Conservation (phyloP, 2,329 filamentous ascomycete genomes). For the Sarocladiaceae sp. region DNA sequence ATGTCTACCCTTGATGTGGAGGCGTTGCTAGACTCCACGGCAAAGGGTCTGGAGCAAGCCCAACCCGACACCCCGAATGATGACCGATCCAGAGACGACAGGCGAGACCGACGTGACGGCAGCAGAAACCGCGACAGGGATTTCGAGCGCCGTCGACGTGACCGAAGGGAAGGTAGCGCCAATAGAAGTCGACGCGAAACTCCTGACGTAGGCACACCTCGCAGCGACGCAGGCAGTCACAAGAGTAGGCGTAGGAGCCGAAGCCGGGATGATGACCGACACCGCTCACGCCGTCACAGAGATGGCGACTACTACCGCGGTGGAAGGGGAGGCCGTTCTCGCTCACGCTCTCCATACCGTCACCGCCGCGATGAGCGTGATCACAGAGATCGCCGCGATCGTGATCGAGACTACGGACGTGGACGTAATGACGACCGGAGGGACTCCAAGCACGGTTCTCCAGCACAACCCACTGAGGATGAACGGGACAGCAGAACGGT, state of each 20-base stretch:
- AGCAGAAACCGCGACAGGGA: constrained; percentile 46
- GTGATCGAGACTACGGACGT: constrained; percentile 48
- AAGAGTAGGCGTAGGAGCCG: constrained; percentile 76
- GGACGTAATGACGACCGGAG: constrained; percentile 43
- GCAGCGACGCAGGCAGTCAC: constrained; percentile 72
- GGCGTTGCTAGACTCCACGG: constrained; percentile 81
- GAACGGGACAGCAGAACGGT: constrained; percentile 95
- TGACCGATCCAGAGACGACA: constrained; percentile 50
- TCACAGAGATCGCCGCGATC: constrained; percentile 43
- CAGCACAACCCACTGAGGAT: constrained; percentile 81
- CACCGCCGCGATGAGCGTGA: constrained; percentile 49
- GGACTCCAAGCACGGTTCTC: constrained; percentile 41
- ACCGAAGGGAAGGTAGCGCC: constrained; percentile 52
- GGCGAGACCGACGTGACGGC: constrained; percentile 49
- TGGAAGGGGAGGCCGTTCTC: constrained; percentile 49
- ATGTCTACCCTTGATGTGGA: constrained; percentile 68
- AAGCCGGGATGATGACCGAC: constrained; percentile 70
- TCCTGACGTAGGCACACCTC: constrained; percentile 57
- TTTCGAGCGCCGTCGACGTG: constrained; percentile 41
- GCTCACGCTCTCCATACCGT: constrained; percentile 64
- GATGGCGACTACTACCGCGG: constrained; percentile 64
- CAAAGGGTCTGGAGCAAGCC: constrained; percentile 43
- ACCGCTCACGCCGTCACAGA: constrained; percentile 67
- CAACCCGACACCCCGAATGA: constrained; percentile 17
- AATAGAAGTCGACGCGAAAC: constrained; percentile 40